phyloP scores from a whole-genome alignment of 192 early-diverging fungal species.

The Martensiomyces pterosporus region DNA sequence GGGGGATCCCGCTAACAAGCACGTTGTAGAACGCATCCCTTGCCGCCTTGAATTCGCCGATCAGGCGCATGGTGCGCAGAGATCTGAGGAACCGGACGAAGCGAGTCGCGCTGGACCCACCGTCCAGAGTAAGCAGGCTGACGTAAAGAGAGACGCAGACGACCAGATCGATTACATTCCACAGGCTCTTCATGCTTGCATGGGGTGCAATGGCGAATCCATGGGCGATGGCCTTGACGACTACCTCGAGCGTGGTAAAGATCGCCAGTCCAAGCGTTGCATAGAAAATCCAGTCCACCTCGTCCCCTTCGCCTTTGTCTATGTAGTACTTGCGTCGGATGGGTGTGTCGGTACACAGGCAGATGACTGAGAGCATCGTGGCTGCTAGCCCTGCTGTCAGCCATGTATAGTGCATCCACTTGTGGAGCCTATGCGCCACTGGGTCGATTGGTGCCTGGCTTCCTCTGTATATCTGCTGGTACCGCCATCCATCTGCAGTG shows the following conservation, averaged over 20 bases:
- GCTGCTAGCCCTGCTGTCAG: background rate
- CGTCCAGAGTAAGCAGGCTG: conserved; percentile 32
- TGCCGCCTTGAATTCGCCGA: conserved; percentile 51
- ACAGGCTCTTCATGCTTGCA: conserved; percentile 53
- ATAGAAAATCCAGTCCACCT: background rate
- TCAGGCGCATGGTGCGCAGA: conserved; percentile 54
- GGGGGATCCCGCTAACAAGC: conserved; percentile 54
- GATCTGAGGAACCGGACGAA: conserved; percentile 57
- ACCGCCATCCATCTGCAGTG: background rate
- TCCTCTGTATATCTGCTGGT: too few relatives aligned
- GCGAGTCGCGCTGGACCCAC: conserved; percentile 41
- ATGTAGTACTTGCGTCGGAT: background rate
- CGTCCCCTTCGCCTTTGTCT: background rate
- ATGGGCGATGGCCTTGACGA: conserved; percentile 57
- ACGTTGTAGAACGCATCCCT: conserved; percentile 57
- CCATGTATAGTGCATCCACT: background rate
- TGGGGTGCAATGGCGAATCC: conserved; percentile 60
- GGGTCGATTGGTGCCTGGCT: too few relatives aligned
- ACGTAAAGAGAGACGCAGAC: conserved; percentile 55
- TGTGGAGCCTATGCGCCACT: too few relatives aligned
- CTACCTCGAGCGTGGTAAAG: conserved; percentile 53
- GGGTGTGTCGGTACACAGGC: background rate
- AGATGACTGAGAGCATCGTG: background rate
- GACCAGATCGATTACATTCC: conserved; percentile 62
- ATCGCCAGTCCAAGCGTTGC: conserved; percentile 16